Conservation (phyloP, 2,329 filamentous ascomycete genomes). For the Reticulascus tulasneorum region DNA sequence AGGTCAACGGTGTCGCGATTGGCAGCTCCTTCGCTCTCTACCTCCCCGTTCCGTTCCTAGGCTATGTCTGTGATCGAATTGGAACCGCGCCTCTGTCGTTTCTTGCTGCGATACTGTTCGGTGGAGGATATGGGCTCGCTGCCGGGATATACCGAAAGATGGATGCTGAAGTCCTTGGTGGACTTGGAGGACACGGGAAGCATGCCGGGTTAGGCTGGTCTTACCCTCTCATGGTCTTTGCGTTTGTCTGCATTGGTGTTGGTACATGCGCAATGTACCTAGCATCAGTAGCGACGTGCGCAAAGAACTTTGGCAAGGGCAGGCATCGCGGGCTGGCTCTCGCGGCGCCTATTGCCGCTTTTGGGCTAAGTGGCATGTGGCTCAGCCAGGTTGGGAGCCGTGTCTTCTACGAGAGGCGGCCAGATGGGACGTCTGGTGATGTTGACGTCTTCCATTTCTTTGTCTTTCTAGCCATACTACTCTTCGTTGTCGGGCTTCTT, state of each 20-base stretch:
- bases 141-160: conserved; percentile 66
- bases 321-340: conserved; percentile 85
- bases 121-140: conserved; percentile 76
- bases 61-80: conserved; percentile 86
- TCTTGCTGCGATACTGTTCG: conserved; percentile 70
- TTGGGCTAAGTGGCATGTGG: conserved; percentile 95
- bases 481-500: conserved; percentile 66
- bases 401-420: conserved; percentile 65
- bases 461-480: conserved; percentile 71
- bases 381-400: conserved; percentile 82
- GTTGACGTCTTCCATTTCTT: conserved; percentile 83
- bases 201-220: too few species aligned
- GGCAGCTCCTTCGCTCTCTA: conserved; percentile 86
- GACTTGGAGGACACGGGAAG: conserved; percentile 34
- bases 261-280: conserved; percentile 89
- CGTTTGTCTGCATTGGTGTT: conserved; percentile 78
- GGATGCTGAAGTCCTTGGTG: conserved; percentile 37
- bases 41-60: conserved; percentile 83
- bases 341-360: conserved; percentile 85
- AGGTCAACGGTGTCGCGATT: conserved; percentile 87
- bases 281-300: conserved; percentile 85
- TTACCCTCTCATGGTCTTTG: conserved; percentile 77
- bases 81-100: conserved; percentile 76
- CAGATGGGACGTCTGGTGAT: conserved; percentile 60
- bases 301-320: conserved; percentile 94